Percentiles rank a stretch among this genome's conserved stretches.
phyloP scores from a whole-genome alignment of 2,329 filamentous ascomycete genomes.

The Waltergamsia citrina region DNA sequence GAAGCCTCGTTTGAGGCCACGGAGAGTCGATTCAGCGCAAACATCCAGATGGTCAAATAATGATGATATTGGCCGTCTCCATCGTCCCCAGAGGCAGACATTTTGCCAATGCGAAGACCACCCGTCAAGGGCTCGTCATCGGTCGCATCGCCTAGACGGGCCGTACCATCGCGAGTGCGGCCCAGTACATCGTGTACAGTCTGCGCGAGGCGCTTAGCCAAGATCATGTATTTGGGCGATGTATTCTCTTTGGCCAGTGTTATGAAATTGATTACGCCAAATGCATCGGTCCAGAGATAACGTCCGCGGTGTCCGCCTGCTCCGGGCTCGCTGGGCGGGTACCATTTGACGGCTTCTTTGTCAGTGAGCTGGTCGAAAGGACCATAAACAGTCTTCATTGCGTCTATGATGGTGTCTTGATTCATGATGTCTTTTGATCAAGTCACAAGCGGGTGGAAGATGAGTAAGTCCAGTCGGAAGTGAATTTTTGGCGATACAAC shows the following conservation, averaged over 20 bases:
- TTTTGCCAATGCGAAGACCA: conserved; percentile 49
- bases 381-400: conserved; percentile 28
- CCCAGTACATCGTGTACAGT: conserved; percentile 45
- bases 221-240: conserved; percentile 29
- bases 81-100: conserved; percentile 34
- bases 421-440: too few relatives aligned
- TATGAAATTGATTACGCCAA: conserved; percentile 49
- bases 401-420: conserved; percentile 13
- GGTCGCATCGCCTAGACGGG: conserved; percentile 39
- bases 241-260: conserved; percentile 35
- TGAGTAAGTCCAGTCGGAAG: too few relatives aligned
- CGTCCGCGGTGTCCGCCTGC: conserved; percentile 46
- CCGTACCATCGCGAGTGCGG: conserved; percentile 34
- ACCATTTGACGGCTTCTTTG: conserved; percentile 26
- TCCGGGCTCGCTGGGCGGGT: conserved; percentile 29
- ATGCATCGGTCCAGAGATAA: conserved; percentile 53
- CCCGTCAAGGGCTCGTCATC: conserved; percentile 40
- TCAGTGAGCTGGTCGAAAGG: conserved; percentile 13
- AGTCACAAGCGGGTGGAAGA: too few relatives aligned
- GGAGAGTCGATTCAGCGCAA: conserved; percentile 45
- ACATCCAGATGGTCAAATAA: conserved; percentile 55
- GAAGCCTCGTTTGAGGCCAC: conserved; percentile 31
- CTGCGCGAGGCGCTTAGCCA: conserved; percentile 36
- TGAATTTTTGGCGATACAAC: too few relatives aligned
- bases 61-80: conserved; percentile 53